Conservation (phyloP, 139 green algal genomes). For the Chlorella sp. region DNA sequence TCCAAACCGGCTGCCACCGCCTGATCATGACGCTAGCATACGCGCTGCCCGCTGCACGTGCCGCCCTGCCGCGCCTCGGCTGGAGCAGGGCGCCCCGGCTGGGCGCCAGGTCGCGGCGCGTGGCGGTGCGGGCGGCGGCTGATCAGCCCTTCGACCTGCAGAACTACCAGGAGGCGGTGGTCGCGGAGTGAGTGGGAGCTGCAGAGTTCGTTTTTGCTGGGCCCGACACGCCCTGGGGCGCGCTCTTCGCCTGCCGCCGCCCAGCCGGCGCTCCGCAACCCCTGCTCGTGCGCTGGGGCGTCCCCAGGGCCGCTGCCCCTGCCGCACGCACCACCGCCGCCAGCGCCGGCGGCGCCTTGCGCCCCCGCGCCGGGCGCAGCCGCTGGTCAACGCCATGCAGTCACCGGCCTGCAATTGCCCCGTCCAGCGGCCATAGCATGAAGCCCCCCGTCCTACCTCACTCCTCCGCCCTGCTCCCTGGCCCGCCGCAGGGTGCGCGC, state of each 20-base stretch:
- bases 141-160: slow-evolving; percentile 2
- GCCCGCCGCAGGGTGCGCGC: slow-evolving; percentile 33
- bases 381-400: too few species aligned
- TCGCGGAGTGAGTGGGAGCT: slow-evolving; percentile 36
- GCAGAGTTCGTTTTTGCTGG: background rate
- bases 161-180: slow-evolving; percentile 8
- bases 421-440: too few species aligned
- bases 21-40: too few species aligned
- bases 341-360: background rate
- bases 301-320: background rate
- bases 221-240: background rate
- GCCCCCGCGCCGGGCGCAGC: too few species aligned
- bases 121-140: background rate
- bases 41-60: too few species aligned
- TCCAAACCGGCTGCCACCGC: too few species aligned
- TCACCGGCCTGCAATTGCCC: too few species aligned
- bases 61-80: background rate
- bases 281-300: background rate
- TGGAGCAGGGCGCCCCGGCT: background rate
- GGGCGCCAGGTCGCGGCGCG: background rate
- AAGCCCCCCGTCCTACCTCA: too few species aligned
- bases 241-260: background rate
- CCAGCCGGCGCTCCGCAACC: background rate
- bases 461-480: background rate
- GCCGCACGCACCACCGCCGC: background rate